These are phyloP conservation scores for Oryza glaberrima DNA, from an alignment of 176 grass and related monocot genomes.

Conservation along the genomic window DNA sequence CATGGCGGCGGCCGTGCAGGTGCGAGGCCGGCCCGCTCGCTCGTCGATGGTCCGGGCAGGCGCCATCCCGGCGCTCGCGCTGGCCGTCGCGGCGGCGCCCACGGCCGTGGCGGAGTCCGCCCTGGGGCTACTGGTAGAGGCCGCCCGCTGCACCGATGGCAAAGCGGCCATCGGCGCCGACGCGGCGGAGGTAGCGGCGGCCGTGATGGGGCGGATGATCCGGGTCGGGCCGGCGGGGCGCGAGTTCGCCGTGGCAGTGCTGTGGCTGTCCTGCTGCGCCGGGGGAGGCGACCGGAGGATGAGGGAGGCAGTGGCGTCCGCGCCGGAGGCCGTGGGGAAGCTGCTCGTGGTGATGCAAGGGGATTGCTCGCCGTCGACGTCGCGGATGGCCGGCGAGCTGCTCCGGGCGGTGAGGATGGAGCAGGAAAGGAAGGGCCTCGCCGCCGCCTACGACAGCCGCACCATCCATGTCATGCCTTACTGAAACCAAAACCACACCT, in stretches of 20 bases:
- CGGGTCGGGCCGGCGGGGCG: conserved; percentile 64
- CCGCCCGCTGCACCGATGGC: conserved; percentile 67
- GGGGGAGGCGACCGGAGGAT: conserved; percentile 56
- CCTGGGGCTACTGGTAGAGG: conserved; percentile 58
- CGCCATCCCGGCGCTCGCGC: conserved; percentile 50
- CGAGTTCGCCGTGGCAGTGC: conserved; percentile 77
- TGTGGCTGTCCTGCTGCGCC: conserved; percentile 77
- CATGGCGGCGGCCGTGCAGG: conserved; percentile 60
- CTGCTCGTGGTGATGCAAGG: conserved; percentile 92
- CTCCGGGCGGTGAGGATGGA: conserved; percentile 66
- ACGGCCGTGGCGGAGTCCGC: conserved; percentile 61
- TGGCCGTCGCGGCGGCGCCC: conserved; percentile 59
- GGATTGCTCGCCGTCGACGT: conserved; percentile 67
- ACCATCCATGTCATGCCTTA: conserved; percentile 96
- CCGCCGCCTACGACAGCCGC: conserved; percentile 73
- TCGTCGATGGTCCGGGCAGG: conserved; percentile 67
- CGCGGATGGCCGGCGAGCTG: conserved; percentile 86
- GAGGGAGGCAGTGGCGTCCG: conserved; percentile 60
- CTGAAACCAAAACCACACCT: conserved; percentile 30
- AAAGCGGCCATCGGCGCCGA: conserved; percentile 59
- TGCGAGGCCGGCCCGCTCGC: conserved; percentile 47
- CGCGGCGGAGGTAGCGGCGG: conserved; percentile 55
- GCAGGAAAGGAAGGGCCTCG: conserved; percentile 57
- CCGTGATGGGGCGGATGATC: conserved; percentile 69
- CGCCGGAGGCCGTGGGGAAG: conserved; percentile 68